These are phyloP conservation scores for Apiotrichum akiyoshidainum DNA, from an alignment of 1,284 basidiomycete species.

Conservation along the genomic window DNA sequence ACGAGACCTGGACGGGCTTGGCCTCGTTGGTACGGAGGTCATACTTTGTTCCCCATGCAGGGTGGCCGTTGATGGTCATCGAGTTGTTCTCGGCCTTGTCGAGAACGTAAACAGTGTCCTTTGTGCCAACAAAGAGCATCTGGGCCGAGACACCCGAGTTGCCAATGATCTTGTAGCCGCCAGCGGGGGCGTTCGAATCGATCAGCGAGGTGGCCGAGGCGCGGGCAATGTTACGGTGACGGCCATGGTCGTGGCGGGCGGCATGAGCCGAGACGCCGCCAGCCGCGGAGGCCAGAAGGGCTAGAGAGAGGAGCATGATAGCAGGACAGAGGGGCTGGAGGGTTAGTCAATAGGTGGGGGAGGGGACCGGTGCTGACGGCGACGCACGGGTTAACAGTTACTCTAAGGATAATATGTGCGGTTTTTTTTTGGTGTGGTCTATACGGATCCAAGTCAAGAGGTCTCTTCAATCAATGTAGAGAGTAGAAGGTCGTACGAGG, in stretches of 20 bases:
- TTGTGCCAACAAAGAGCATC: slow-evolving; percentile 51
- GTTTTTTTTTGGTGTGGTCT: no score
- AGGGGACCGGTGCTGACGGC: no score
- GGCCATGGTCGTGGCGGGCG: slow-evolving; percentile 5
- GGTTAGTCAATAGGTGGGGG: no score
- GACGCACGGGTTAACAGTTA: no score
- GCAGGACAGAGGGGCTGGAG: no score
- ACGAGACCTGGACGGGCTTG: slow-evolving; percentile 64
- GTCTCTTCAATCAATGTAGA: no score
- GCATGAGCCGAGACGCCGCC: neutral
- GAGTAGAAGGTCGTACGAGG: no score
- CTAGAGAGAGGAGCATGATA: slow-evolving; percentile 12
- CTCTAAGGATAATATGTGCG: no score
- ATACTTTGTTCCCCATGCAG: slow-evolving; percentile 53
- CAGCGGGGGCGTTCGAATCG: slow-evolving; percentile 22
- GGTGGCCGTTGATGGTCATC: slow-evolving; percentile 53
- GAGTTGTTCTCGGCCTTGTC: slow-evolving; percentile 62
- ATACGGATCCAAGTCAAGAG: no score
- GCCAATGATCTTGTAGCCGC: slow-evolving; percentile 44
- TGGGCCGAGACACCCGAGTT: slow-evolving; percentile 50
- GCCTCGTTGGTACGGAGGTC: slow-evolving; percentile 51
- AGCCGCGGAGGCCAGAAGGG: slow-evolving; percentile 8
- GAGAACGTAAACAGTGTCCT: slow-evolving; percentile 53
- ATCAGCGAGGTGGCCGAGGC: slow-evolving; percentile 3
- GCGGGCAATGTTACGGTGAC: slow-evolving; percentile 25